These are phyloP conservation scores for Crithidia brevicula DNA, from an alignment of 208 protist genomes.

Conservation along the genomic window DNA sequence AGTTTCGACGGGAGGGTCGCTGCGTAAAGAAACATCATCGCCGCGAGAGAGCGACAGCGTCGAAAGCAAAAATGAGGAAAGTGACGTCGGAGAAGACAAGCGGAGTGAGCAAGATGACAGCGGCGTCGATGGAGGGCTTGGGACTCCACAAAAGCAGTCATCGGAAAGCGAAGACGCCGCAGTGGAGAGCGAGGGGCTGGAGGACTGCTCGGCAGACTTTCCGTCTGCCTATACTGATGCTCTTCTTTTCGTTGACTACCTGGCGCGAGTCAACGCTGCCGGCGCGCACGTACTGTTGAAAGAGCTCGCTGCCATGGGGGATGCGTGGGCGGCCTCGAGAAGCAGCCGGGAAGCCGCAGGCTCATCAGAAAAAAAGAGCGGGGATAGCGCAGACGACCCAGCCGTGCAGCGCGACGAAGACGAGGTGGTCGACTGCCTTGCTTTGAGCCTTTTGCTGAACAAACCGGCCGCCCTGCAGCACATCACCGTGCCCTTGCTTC, in stretches of 20 bases:
- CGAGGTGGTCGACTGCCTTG: slow-evolving; percentile 42
- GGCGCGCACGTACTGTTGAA: slow-evolving; percentile 19
- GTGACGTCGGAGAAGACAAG: too few species aligned
- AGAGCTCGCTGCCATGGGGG: slow-evolving; percentile 41
- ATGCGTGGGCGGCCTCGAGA: slow-evolving; percentile 18
- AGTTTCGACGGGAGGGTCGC: too few species aligned
- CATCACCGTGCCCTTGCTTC: slow-evolving; percentile 58
- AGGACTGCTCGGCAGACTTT: not conserved
- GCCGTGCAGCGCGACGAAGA: slow-evolving; percentile 9
- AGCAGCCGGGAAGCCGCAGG: not conserved
- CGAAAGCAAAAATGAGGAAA: too few species aligned
- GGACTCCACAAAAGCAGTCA: too few species aligned
- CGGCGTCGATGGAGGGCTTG: not conserved
- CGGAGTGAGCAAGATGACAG: not conserved
- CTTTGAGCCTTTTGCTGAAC: slow-evolving; percentile 72
- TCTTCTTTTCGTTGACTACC: slow-evolving; percentile 28
- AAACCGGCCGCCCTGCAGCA: slow-evolving; percentile 29
- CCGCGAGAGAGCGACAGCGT: too few species aligned
- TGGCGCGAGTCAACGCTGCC: slow-evolving; percentile 25
- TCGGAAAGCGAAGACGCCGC: not conserved
- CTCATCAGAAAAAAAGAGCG: not conserved
- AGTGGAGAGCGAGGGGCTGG: not conserved
- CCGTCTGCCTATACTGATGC: slow-evolving; percentile 10
- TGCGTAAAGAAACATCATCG: too few species aligned
- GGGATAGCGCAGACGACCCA: not conserved